Percentiles rank a stretch among this genome's conserved stretches.
Conservation (phyloP, 2,329 filamentous ascomycete genomes). For the Zymoseptoria pseudotritici region DNA sequence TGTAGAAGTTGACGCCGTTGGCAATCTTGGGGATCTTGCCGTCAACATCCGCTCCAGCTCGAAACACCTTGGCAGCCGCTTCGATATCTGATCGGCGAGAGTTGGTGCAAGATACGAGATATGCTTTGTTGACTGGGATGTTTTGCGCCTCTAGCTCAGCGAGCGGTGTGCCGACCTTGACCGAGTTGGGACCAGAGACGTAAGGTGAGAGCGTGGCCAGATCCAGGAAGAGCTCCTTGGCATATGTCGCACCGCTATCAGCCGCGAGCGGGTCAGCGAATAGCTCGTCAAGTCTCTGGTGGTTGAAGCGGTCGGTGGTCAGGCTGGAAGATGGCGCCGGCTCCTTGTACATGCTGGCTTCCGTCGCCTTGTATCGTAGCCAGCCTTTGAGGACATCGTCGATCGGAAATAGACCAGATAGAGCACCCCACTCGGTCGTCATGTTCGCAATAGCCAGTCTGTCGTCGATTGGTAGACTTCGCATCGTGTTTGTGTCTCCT, state of each 20-base stretch:
- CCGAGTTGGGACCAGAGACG: slow-evolving; percentile 81
- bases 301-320: slow-evolving; percentile 57
- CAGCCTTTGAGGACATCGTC: slow-evolving; percentile 65
- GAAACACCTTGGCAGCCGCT: slow-evolving; percentile 77
- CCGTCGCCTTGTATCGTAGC: slow-evolving; percentile 70
- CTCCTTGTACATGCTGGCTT: slow-evolving; percentile 53
- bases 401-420: slow-evolving; percentile 72
- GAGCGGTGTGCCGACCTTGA: slow-evolving; percentile 78
- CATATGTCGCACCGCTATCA: slow-evolving; percentile 71
- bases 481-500: slow-evolving; percentile 69
- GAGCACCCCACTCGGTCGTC: slow-evolving; percentile 73
- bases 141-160: slow-evolving; percentile 62
- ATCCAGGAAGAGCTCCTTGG: slow-evolving; percentile 75
- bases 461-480: slow-evolving; percentile 63
- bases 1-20: slow-evolving; percentile 73
- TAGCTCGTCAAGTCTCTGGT: slow-evolving; percentile 65
- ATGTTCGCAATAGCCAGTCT: slow-evolving; percentile 72
- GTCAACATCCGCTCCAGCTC: slow-evolving; percentile 58
- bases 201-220: slow-evolving; percentile 77
- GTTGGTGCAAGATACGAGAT: slow-evolving; percentile 88
- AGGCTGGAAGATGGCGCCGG: slow-evolving; percentile 41
- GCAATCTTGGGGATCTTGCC: slow-evolving; percentile 64
- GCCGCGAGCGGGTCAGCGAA: slow-evolving; percentile 59
- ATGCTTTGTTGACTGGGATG: slow-evolving; percentile 70
- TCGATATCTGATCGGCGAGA: slow-evolving; percentile 71